Evolutionary conservation across 2,329 filamentous ascomycete genomes (phyloP).

Genomic region (Colletotrichum abscissum): DNA sequence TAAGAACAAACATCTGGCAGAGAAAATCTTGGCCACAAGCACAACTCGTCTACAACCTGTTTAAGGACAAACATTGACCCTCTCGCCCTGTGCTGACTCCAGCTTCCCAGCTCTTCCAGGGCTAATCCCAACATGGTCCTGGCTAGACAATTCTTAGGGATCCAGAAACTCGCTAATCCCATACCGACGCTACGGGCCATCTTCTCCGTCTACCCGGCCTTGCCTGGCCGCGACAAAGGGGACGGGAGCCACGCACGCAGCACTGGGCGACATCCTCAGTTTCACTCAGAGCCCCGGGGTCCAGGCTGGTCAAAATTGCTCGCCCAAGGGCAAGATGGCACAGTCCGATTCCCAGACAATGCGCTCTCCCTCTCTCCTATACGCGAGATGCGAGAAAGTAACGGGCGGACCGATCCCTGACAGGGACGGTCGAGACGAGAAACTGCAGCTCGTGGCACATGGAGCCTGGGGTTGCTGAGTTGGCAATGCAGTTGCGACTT

Average conservation of each 20-base stretch:
- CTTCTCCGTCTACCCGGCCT: conserved; percentile 14
- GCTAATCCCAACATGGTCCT: conserved; percentile 7
- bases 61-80: neutral
- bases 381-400: neutral
- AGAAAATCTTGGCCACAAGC: neutral
- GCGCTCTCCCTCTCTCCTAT: neutral
- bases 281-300: conserved; percentile 14
- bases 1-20: neutral
- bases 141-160: conserved; percentile 30
- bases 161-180: neutral
- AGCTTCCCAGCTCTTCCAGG: conserved; percentile 3
- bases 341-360: neutral
- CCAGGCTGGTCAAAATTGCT: neutral
- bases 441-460: neutral
- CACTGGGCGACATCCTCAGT: conserved; percentile 11
- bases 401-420: neutral
- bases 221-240: conserved; percentile 13
- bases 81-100: neutral
- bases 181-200: neutral
- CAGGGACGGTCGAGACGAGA: neutral
- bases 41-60: neutral
- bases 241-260: conserved; percentile 26
- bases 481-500: conserved; percentile 13
- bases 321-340: neutral
- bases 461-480: neutral